phyloP scores from a whole-genome alignment of 768 basidiomycete genomes.

The Suillus sp. region DNA sequence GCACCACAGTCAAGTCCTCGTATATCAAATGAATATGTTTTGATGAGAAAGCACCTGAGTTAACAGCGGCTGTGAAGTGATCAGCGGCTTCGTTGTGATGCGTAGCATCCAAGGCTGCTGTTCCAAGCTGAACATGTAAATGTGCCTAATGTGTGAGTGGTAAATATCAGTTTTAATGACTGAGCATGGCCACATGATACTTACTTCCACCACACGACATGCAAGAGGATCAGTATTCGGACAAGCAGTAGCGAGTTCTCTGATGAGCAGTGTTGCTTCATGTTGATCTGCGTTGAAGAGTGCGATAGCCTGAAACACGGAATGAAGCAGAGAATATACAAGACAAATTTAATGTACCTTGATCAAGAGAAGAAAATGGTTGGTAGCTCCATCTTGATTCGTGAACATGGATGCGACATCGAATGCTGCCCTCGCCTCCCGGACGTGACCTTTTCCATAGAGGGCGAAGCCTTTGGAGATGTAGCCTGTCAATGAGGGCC shows the following conservation, averaged over 20 bases:
- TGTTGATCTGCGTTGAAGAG: neutral
- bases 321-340: neutral
- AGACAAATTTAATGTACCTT: neutral
- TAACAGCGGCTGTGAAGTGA: neutral
- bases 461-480: neutral
- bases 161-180: neutral
- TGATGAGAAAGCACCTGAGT: neutral
- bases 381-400: neutral
- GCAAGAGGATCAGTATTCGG: neutral
- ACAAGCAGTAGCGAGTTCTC: neutral
- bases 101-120: neutral
- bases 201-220: neutral
- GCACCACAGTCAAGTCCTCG: neutral
- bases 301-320: neutral
- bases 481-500: too few relatives aligned
- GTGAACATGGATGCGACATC: neutral
- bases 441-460: neutral
- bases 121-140: neutral
- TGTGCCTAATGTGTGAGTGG: neutral
- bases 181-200: neutral
- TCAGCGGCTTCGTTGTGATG: neutral
- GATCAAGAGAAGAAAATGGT: neutral
- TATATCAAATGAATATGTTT: neutral
- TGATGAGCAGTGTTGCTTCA: neutral
- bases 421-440: neutral